Evolutionary conservation across 2,329 filamentous ascomycete species (phyloP), one percentile per base, ranked within the genome.

Genomic region (Fusarium foetens): DNA sequence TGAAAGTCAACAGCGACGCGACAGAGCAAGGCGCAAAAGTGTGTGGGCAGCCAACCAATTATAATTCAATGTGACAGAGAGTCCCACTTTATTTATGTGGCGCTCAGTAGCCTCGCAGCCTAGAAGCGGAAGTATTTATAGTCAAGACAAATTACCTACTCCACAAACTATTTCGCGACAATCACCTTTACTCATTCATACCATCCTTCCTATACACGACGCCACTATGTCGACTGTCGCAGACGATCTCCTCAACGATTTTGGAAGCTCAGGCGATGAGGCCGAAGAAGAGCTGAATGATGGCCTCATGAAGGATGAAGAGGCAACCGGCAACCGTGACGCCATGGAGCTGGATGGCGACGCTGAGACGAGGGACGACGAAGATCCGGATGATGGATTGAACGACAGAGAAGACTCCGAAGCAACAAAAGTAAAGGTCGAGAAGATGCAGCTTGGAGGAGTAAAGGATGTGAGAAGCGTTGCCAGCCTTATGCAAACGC

Each of bases 191-290:
- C 45, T 51, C 58, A 61, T 65, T 45, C 46, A 57, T 51, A 68
- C 51, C 51, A 31, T 58, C 48, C 10, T 58, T 53, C 55, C 49
- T 39, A 48, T 46, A 52, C 66, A 66, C 52, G 48, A 64, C 71
- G 63, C 63, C 78, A 81, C 69, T 58, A 97, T 98, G 94, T 94
- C 95, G 80, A 97, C 94, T 48, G 88, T 97, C 71, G 95, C 94
- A 70, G 95, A 98, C 78, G 95, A 98, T 81, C 89, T 99, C 16
- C 87, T 98, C 76, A 93, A 96, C 78, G 94, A 97, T 62, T 83
- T 83, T 63, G 82, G 79, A 13, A 81, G 79, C 79, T 93, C 91
- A 10, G 94, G 91, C 57, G 94, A 94, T 58, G 93, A 96, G 76
- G 89, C 88, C 41, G 91, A 92, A 69, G 89, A 90, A 39, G 85